These are phyloP conservation scores for Pichia sp. DNA, from an alignment of 1,139 yeast genomes.

Conservation along the genomic window DNA sequence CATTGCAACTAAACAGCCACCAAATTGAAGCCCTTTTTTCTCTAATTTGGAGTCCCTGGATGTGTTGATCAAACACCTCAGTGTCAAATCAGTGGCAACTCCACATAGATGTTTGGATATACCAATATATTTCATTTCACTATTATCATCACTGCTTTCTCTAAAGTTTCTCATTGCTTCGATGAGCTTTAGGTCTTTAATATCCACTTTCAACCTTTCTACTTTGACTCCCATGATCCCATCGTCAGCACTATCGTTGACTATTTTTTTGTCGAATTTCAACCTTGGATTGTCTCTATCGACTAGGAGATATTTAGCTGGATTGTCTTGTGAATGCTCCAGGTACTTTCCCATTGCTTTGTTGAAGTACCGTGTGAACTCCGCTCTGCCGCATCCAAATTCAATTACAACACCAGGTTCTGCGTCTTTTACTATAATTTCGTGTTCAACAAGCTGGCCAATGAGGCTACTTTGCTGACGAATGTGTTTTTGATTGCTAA, in stretches of 20 bases:
- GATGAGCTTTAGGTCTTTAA: conserved; percentile 64
- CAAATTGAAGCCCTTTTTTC: conserved; percentile 20
- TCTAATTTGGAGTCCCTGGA: conserved; percentile 4
- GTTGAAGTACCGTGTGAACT: conserved; percentile 66
- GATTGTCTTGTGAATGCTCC: conserved; percentile 26
- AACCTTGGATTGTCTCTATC: conserved; percentile 77
- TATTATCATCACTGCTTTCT: conserved; percentile 8
- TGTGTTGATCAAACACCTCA: conserved; percentile 55
- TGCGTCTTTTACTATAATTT: conserved; percentile 35
- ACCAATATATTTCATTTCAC: conserved; percentile 38
- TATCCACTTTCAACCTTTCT: conserved; percentile 65
- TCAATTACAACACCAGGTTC: conserved; percentile 48
- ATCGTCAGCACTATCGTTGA: conserved; percentile 39
- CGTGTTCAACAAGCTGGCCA: conserved; percentile 54
- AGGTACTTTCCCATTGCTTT: conserved; percentile 34
- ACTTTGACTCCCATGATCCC: conserved; percentile 34
- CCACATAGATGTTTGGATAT: conserved; percentile 91
- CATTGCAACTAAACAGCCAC: conserved; percentile 80
- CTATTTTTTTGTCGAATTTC: conserved; percentile 71
- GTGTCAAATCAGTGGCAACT: conserved; percentile 84
- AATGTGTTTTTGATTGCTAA: conserved; percentile 69
- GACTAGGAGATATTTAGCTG: conserved; percentile 47
- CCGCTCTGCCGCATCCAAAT: conserved; percentile 91
- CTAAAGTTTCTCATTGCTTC: conserved; percentile 37
- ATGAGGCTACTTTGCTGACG: conserved; percentile 77